A percentile compares a stretch with the other conserved stretches of the same genome.
These are phyloP conservation scores for Fraxinus greggii DNA, from an alignment of 305 asterid species.

Conservation along the genomic window DNA sequence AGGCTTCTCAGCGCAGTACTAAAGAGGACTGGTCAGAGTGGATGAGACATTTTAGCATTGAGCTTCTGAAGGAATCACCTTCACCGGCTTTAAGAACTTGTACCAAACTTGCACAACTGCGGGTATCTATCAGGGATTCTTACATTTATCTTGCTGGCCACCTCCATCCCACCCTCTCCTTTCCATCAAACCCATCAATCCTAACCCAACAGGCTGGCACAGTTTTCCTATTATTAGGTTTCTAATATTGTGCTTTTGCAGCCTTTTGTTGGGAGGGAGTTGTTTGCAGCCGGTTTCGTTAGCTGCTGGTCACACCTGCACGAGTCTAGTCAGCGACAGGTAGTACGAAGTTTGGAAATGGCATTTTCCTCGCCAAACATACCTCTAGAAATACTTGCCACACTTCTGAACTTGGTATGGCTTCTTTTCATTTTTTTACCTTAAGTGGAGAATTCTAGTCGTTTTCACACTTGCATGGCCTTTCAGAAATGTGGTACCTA, in stretches of 20 bases:
- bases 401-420: constrained; percentile 94
- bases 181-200: neutral
- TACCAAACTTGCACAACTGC: constrained; percentile 95
- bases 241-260: constrained; percentile 41
- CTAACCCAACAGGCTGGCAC: constrained; percentile 15
- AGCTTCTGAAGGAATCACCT: constrained; percentile 95
- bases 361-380: constrained; percentile 98
- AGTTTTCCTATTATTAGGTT: constrained; percentile 10
- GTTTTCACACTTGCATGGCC: neutral
- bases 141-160: constrained; percentile 8
- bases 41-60: constrained; percentile 99
- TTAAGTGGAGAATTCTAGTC: constrained; percentile 3
- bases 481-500: constrained; percentile 13
- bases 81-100: constrained; percentile 97
- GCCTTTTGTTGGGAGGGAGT: constrained; percentile 98
- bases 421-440: constrained; percentile 9
- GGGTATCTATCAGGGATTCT: constrained; percentile 48
- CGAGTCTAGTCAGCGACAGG: constrained; percentile 75
- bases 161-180: constrained; percentile 17
- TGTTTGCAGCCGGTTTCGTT: constrained; percentile 99
- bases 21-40: constrained; percentile 99
- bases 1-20: constrained; percentile 99
- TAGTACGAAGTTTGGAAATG: constrained; percentile 92
- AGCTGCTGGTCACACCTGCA: constrained; percentile 98
- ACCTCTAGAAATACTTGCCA: constrained; percentile 96